Conservation (phyloP, 768 basidiomycete genomes). For the Termitomyces sp. region DNA sequence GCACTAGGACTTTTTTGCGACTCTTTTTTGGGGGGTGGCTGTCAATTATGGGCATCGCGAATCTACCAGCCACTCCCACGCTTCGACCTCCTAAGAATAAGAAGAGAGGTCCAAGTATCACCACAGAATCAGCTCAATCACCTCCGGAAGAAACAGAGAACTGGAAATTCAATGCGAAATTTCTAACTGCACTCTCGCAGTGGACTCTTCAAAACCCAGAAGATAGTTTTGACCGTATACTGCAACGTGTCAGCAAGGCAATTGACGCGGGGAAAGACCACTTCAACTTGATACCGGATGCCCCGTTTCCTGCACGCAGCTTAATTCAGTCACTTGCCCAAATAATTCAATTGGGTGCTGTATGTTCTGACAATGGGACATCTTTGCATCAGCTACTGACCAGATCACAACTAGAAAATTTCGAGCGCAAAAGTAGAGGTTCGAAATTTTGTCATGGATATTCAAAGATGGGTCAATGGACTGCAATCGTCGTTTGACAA, state of each 20-base stretch:
- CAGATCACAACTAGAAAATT: neutral
- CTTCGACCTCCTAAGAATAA: no score
- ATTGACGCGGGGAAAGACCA: constrained; percentile 4
- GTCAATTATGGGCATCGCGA: no score
- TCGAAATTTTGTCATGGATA: constrained; percentile 6
- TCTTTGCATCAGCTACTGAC: neutral
- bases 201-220: neutral
- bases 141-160: neutral
- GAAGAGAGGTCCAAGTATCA: no score
- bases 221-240: neutral
- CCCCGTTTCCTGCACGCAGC: constrained; percentile 14
- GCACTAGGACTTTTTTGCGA: no score
- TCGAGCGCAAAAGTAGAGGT: neutral
- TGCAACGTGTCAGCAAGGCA: constrained; percentile 1
- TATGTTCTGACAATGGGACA: neutral
- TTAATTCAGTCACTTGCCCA: constrained; percentile 8
- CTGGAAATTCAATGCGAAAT: constrained; percentile 11
- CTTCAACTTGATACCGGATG: neutral
- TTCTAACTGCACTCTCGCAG: constrained; percentile 3
- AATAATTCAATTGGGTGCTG: constrained; percentile 12
- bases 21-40: no score
- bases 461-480: constrained; percentile 12
- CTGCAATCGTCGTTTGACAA: constrained; percentile 8
- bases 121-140: no score
- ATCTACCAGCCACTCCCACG: no score